A percentile compares a stretch with the other conserved stretches of the same genome.
These are phyloP conservation scores for Calocybe gambosa DNA, from an alignment of 1,284 basidiomycete genomes.

Conservation along the genomic window DNA sequence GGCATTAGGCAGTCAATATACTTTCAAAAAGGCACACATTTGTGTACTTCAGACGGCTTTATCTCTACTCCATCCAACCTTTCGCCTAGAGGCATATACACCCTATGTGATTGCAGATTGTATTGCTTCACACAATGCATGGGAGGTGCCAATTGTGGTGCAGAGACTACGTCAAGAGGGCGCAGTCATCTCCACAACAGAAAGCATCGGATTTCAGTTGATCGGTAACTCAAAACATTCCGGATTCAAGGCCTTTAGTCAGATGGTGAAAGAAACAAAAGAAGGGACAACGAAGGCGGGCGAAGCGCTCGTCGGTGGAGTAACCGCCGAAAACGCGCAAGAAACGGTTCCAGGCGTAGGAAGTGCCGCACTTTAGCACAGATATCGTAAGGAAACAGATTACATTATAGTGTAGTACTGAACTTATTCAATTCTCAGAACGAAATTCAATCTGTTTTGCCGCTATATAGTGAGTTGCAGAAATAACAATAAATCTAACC, in stretches of 20 bases:
- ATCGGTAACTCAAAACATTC: constrained; percentile 66
- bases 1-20: not conserved
- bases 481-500: no score
- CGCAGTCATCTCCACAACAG: constrained; percentile 74
- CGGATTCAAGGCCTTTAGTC: constrained; percentile 71
- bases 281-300: constrained; percentile 47
- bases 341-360: not conserved
- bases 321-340: not conserved
- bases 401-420: no score
- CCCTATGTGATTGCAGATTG: constrained; percentile 77
- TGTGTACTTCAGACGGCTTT: constrained; percentile 83
- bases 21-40: constrained; percentile 67
- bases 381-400: no score
- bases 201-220: constrained; percentile 78
- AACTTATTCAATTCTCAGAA: no score
- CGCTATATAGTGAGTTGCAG: no score
- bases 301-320: constrained; percentile 22
- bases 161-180: constrained; percentile 71
- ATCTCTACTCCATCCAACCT: constrained; percentile 40
- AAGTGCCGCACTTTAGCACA: not conserved
- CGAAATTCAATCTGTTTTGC: no score
- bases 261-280: constrained; percentile 74
- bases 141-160: constrained; percentile 61
- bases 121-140: constrained; percentile 75
- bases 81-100: constrained; percentile 18